A percentile compares a stretch with the other conserved stretches of the same genome.
phyloP scores from a whole-genome alignment of 2,329 filamentous ascomycete genomes.

The Dothideomycetidae sp. region DNA sequence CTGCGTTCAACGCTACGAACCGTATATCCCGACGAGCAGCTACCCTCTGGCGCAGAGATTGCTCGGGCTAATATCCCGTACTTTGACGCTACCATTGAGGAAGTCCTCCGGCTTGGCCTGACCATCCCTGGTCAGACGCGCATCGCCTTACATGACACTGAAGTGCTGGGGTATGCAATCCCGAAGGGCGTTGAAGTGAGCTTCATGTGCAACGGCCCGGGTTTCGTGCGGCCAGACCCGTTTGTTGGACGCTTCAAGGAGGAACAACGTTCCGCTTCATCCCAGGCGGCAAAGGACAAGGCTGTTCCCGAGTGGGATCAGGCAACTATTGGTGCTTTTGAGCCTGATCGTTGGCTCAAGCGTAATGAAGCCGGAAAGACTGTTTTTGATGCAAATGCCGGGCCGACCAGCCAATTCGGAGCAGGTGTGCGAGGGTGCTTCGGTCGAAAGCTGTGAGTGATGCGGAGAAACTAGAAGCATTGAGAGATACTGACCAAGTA shows the following conservation, averaged over 20 bases:
- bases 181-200: slow-evolving; percentile 27
- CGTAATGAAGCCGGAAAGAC: slow-evolving; percentile 15
- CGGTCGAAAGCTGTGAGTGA: slow-evolving; percentile 2
- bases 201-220: slow-evolving; percentile 16
- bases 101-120: slow-evolving; percentile 23
- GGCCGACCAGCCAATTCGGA: slow-evolving; percentile 25
- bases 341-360: slow-evolving; percentile 30
- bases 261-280: slow-evolving; percentile 18
- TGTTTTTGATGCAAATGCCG: slow-evolving; percentile 24
- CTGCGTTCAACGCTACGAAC: slow-evolving; percentile 21
- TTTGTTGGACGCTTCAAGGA: slow-evolving; percentile 18
- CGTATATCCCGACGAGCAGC: slow-evolving; percentile 17
- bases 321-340: slow-evolving; percentile 21
- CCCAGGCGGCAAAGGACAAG: slow-evolving; percentile 18
- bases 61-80: slow-evolving; percentile 12
- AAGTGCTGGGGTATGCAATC: slow-evolving; percentile 28
- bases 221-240: slow-evolving; percentile 10
- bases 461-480: no score
- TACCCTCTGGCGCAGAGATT: slow-evolving; percentile 23
- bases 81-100: slow-evolving; percentile 30
- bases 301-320: slow-evolving; percentile 17
- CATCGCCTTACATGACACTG: slow-evolving; percentile 23
- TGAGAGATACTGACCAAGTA: no score
- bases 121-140: slow-evolving; percentile 20
- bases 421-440: slow-evolving; percentile 25